Evolutionary conservation across 192 early-diverging fungal species (phyloP), one percentile per base, ranked within the genome.

Genomic region (Coemansia guatemalensis): DNA sequence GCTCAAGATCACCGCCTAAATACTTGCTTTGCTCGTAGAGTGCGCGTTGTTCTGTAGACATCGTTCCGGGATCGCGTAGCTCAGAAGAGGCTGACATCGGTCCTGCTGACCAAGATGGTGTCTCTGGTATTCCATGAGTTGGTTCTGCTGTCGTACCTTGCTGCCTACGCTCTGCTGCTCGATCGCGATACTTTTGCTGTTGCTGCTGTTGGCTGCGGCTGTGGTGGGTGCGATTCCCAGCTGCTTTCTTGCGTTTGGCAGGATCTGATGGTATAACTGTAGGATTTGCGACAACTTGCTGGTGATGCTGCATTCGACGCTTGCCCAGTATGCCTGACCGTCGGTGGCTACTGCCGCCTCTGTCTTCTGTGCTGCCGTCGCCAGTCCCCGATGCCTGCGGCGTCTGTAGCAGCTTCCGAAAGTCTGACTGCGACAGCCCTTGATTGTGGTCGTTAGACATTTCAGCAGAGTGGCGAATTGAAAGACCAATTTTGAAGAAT

Each of bases 141-240:
- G 51, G 8, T 17, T 7, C 22, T 44, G 48, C 29, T 56, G 23
- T 23, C 22, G 32, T 52, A 21, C 23, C 24, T 50, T 32, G 26
- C 57, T 87, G 72, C 8, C 95, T 83, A 35, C 95, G 87, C 76
- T 97, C 95, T 1, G 88, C 91, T n/a, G 95, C 95, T 26, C 95
- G 81, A 68, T 97, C 95, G 39, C 95, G 90, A 68, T 95, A 97
- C 25, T 56, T 51, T 22, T 65, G 25, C 62, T 4, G 26, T 2
- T 26, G 33, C 17, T 1, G 53, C 1, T 30, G 35, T 48, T 49
- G 60, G 14, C 25, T 35, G 27, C 21, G 48, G 33, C 20, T 35
- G 44, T 1, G 20, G 60, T 53, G 39, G 44, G 32, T 8, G 12
- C n/a, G 23, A 30, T 41, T 25, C 12, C 23, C 52, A 53, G 20